Conservation (phyloP, 1,139 yeast genomes). For the Protomyces gravidus region DNA sequence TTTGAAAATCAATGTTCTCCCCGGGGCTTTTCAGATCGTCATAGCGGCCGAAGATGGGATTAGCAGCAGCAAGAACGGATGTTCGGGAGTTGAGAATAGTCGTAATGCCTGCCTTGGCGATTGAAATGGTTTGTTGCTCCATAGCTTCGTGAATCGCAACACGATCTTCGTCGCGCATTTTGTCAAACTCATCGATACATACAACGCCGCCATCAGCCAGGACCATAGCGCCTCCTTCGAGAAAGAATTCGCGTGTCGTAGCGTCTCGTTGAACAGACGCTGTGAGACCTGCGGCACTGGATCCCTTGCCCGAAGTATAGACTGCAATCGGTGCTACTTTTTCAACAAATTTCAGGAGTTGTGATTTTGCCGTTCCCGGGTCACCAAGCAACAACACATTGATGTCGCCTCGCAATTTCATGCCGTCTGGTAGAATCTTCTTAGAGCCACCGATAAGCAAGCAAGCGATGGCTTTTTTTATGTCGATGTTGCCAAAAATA, state of each 20-base stretch:
- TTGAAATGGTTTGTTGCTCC: slow-evolving; percentile 99
- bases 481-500: slow-evolving; percentile 87
- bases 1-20: slow-evolving; percentile 95
- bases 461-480: slow-evolving; percentile 90
- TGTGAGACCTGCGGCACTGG: slow-evolving; percentile 98
- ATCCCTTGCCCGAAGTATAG: slow-evolving; percentile 97
- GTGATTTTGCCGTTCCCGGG: slow-evolving; percentile 99
- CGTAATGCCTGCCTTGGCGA: slow-evolving; percentile 98
- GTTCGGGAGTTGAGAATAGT: slow-evolving; percentile 94
- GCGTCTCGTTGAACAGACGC: slow-evolving; percentile 95
- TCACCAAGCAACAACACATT: slow-evolving; percentile 91
- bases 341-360: slow-evolving; percentile 86
- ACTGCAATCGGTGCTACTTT: slow-evolving; percentile 92
- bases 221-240: slow-evolving; percentile 99
- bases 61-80: slow-evolving; percentile 94
- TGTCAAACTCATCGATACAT: slow-evolving; percentile 97
- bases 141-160: slow-evolving; percentile 99
- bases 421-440: slow-evolving; percentile 87
- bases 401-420: slow-evolving; percentile 95
- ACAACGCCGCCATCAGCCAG: slow-evolving; percentile 99
- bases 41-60: slow-evolving; percentile 93
- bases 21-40: slow-evolving; percentile 96
- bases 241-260: slow-evolving; percentile 78
- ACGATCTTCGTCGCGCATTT: slow-evolving; percentile 98
- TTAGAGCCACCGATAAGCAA: slow-evolving; percentile 91